Evolutionary conservation across 805 yeast genomes (phyloP), one percentile per base, ranked within the genome.

Genomic region (Sungouiella thailandica): DNA sequence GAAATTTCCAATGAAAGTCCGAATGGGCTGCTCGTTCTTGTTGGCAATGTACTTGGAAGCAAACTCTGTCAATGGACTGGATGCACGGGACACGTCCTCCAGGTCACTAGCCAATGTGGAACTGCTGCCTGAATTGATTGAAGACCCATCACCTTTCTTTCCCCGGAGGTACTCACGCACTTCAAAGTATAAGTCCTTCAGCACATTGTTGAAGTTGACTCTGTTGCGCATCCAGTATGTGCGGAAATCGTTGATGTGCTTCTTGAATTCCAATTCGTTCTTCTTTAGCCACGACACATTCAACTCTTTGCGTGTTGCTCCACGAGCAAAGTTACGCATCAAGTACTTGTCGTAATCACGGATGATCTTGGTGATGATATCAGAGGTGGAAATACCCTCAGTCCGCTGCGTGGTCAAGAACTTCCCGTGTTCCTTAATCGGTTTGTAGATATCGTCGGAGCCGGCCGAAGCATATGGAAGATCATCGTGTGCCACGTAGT

Each of bases 401-500:
- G 98, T 93, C 57, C 98, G 76, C 62, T 93, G 97, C 1, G 98
- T 93, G 5, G 93, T 83, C 43, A 93, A 68, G 52, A 93, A 93
- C 80, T 76, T 84, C 1, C 98, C 98, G 53, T 69, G 70, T 54
- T 83, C 83, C 57, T 93, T 93, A 53, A 93, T 83, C 15, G 97
- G 96, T 57, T 77, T 79, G 64, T 93, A 93, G 35, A 93, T 88
- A 57, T 93, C 98, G 56, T 85, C 96, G 24, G 79, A 71, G 40
- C 81, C 96, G n/a, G 78, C 78, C 16, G 90, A 78, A 1, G 85
- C 96, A 55, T 93, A 93, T 1, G 98, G 98, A 42, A 87, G 66
- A 59, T 93, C 97, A 63, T 93, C 98, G 60, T 93, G 98, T 2
- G 98, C 98, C 40, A 90, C 96, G 52, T 87, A 93, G 58, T 93